These are phyloP conservation scores for Vitis labrusca DNA, from an alignment of 164 flowering plant species.

Conservation along the genomic window DNA sequence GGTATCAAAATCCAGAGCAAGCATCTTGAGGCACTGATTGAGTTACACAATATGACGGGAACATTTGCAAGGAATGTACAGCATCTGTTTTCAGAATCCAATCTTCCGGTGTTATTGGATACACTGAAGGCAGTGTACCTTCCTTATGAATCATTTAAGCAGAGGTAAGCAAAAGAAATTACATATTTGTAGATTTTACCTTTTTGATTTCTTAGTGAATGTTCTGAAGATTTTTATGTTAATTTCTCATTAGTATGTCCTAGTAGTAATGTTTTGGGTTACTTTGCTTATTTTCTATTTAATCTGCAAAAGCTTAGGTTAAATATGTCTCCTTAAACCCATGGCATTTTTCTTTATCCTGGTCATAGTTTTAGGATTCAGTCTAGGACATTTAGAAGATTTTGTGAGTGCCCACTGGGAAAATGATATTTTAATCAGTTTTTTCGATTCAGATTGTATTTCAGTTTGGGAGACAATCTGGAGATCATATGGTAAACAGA, in stretches of 20 bases:
- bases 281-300: not conserved
- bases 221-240: not conserved
- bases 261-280: too few relatives aligned
- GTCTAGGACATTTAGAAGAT: too few relatives aligned
- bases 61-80: slow-evolving; percentile 91
- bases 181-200: too few relatives aligned
- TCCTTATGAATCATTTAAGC: slow-evolving; percentile 87
- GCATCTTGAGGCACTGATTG: slow-evolving; percentile 90
- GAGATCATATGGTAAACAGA: not conserved
- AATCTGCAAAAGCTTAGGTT: not conserved
- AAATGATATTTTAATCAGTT: not conserved
- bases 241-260: too few relatives aligned
- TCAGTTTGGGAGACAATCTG: not conserved
- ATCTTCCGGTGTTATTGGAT: slow-evolving; percentile 56
- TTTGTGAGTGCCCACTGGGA: not conserved
- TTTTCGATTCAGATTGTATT: not conserved
- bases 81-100: slow-evolving; percentile 88
- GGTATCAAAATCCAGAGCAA: slow-evolving; percentile 80
- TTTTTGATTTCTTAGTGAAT: not conserved
- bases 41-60: slow-evolving; percentile 82
- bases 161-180: slow-evolving; percentile 47
- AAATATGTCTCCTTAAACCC: too few relatives aligned
- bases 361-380: too few relatives aligned
- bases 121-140: slow-evolving; percentile 76
- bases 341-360: too few relatives aligned